Evolutionary conservation across 1,284 basidiomycete species (phyloP), one percentile per base, ranked within the genome.

Genomic region (Puccinia hordei): DNA sequence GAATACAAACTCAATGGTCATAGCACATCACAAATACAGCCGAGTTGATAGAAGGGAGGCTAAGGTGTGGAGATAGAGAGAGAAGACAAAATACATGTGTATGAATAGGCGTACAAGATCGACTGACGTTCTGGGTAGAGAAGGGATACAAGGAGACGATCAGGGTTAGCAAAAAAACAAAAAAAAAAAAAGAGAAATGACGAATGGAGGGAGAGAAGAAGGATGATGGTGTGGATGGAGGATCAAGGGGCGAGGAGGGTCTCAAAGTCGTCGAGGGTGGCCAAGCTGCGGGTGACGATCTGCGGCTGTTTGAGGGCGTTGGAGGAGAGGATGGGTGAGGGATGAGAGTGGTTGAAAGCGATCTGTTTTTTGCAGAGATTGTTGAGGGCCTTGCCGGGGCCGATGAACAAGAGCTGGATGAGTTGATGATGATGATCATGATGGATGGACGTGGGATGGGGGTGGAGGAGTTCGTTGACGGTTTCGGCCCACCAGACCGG

Each of bases 301-400:
- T 55, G 33, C 2, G 78, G 57, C 27, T 41, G 38, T 41, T 41
- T 41, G 38, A 12, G 38, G 4, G 4, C 38, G 41, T 44, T 15
- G 63, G 44, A 30, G 44, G 57, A 22, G 6, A 33, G 22, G n/a
- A 19, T 6, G 30, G 44, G 30, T 1, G 55, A 35, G 57, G 30
- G 78, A 49, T 63, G 38, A 15, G 55, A 6, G 22, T 6, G 12
- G 30, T 61, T 74, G 38, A 79, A 51, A 17, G 63, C 44, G 57
- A 65, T 71, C 76, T 85, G 84, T 51, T 83, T 81, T 65, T 82
- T 72, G 33, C 84, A 84, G 1, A 85, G 76, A 78, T 85, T 85
- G 10, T 82, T 82, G 55, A 85, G 80, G 1, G 83, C 84, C 72
- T 85, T 83, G 0, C 85, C 85, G 2, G 84, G 84, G 3, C 85